Evolutionary conservation across 1,139 yeast species (phyloP), one percentile per base, ranked within the genome.

Genomic region (Candida sp.): DNA sequence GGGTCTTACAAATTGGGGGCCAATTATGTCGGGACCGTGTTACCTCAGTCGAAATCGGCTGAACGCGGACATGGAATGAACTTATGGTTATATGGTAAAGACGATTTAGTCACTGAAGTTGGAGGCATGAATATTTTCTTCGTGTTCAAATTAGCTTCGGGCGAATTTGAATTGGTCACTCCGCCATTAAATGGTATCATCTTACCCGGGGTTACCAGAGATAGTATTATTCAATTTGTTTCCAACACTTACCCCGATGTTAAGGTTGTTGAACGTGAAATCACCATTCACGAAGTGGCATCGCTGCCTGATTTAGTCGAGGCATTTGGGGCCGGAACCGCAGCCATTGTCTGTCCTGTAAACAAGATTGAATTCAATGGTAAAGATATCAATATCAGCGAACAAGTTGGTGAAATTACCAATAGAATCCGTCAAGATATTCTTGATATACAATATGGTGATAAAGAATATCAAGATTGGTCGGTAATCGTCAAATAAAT

Each of bases 311-410:
- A 87, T 61, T 78, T 93, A 57, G 80, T 90, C 6, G 99, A 93
- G 72, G 97, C 97, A 8, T 93, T 93, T 60, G 99, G 99, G 52
- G 77, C 97, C n/a, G 98, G 99, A 57, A 93, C 99, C 43, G 98
- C 99, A 44, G 98, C 98, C 36, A 83, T 91, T 59, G 98, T 93
- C 36, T 84, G 96, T 32, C 98, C 98, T 51, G 89, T 93, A 58
- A 82, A 86, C 64, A 86, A 79, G 54, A 87, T 93, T 60, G 93
- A 93, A 43, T 93, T 82, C 81, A 75, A 77, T 48, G 95, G 86
- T 43, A 67, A 81, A 56, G 77, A 77, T 48, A 89, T 91, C 53
- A 52, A 68, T 9, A 91, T 91, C 48, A 81, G 79, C 43, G 97
- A 96, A 47, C 81, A 83, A 60, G 82, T 89, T 60, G 99, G 99